Base-by-base conservation (phyloP, 805 yeast species). In the Sungouiozyma intestinalis region DNA sequence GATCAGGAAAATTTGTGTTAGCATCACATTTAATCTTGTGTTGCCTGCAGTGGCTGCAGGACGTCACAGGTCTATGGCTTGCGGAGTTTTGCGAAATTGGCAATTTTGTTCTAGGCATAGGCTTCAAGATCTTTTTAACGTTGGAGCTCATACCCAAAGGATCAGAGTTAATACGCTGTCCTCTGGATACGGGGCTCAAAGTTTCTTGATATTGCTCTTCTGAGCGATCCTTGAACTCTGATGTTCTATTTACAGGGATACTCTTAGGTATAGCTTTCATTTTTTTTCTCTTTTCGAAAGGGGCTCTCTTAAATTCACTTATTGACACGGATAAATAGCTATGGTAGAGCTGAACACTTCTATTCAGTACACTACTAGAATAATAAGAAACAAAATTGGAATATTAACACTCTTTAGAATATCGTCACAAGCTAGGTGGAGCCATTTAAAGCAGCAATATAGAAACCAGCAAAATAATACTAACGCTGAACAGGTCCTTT, bases 21-120 rank as follows among this genome's bases (percentile, higher is more conserved):
- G 97, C 97, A 57, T 88, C 85, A 63, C 97, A 88, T 57, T 82
- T 83, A 60, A 88, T 86, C 62, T 88, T 88, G 60, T 87, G 96
- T 58, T 88, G 96, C 40, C 97, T 76, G 57, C 97, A 88, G 58
- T 86, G 92, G 0, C 95, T 85, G 58, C 97, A 88, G 3, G 95
- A 82, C 0, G 95, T 85, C 1, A 87, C 94, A 0, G 95, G 95
- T 43, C 96, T 66, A 54, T 84, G 90, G 2, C 20, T 37, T 20
- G 39, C 21, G 13, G 32, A 17, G 34, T 39, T 39, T 13, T 16
- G 33, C 3, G 36, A 15, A 14, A 17, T 20, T n/a, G 37, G 19
- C 21, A 33, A 15, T 21, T 40, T 40, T 32, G 16, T 33, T 19
- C 33, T 32, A 16, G 33, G 20, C 24, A 14, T n/a, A 27, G 11